A percentile compares a stretch with the other conserved stretches of the same genome.
These are phyloP conservation scores for Fusarium concolor DNA, from an alignment of 2,329 filamentous ascomycete genomes.

Conservation along the genomic window DNA sequence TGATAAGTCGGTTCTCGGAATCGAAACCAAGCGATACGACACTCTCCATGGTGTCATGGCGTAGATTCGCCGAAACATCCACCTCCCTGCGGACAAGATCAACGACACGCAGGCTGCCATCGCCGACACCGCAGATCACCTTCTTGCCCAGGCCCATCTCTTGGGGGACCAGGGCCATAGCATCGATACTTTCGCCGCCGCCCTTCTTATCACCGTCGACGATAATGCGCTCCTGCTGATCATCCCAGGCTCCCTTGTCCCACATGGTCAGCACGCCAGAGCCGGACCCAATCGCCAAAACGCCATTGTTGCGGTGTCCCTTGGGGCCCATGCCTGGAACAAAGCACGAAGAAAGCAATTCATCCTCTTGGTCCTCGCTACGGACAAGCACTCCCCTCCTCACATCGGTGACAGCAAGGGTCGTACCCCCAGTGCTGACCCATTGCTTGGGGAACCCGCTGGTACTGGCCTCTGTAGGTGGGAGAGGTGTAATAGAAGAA, in stretches of 20 bases:
- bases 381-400: slow-evolving; percentile 86
- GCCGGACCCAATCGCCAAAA: slow-evolving; percentile 80
- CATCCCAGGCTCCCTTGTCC: slow-evolving; percentile 95
- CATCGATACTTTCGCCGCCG: slow-evolving; percentile 83
- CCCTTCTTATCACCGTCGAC: slow-evolving; percentile 69
- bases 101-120: slow-evolving; percentile 82
- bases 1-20: slow-evolving; percentile 86
- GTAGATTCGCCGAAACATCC: slow-evolving; percentile 66
- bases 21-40: slow-evolving; percentile 88
- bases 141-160: slow-evolving; percentile 77
- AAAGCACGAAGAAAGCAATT: slow-evolving; percentile 84
- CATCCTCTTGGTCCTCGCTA: slow-evolving; percentile 95
- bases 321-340: slow-evolving; percentile 81
- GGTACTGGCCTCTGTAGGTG: slow-evolving; percentile 81
- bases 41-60: slow-evolving; percentile 88
- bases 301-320: slow-evolving; percentile 73
- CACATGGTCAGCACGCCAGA: slow-evolving; percentile 89
- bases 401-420: slow-evolving; percentile 89
- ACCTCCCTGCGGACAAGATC: slow-evolving; percentile 81
- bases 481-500: slow-evolving; percentile 86
- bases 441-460: slow-evolving; percentile 94
- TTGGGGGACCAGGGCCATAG: slow-evolving; percentile 78
- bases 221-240: slow-evolving; percentile 89
- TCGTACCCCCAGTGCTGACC: slow-evolving; percentile 92
- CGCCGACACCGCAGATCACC: slow-evolving; percentile 83